Evolutionary conservation across 352 stramenopile species (phyloP).

Genomic region (Phytophthora constricta): DNA sequence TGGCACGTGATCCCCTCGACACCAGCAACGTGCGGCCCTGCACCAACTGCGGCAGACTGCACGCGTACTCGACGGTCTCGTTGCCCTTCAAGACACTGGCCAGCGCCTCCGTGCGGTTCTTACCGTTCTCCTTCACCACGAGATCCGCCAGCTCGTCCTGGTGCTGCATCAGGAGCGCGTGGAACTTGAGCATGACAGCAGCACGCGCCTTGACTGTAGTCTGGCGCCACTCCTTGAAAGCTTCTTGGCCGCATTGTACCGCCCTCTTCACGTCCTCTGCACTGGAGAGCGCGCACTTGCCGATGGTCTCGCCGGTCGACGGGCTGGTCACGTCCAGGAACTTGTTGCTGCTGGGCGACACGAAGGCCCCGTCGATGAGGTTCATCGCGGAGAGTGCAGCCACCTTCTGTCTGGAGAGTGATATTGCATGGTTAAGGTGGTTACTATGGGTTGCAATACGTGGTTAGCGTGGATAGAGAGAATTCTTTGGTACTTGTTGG

Average conservation of each 20-base stretch:
- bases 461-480: not conserved
- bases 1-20: conserved; percentile 93
- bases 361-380: conserved; percentile 71
- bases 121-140: conserved; percentile 96
- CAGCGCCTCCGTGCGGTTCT: conserved; percentile 97
- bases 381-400: conserved; percentile 50
- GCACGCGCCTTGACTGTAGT: conserved; percentile 95
- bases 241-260: conserved; percentile 74
- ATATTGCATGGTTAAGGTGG: conserved; percentile 7
- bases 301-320: conserved; percentile 73
- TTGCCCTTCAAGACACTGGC: conserved; percentile 97
- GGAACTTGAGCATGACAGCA: conserved; percentile 97
- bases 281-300: conserved; percentile 81
- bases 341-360: conserved; percentile 41
- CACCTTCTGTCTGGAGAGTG: conserved; percentile 26
- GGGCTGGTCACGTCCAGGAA: conserved; percentile 78
- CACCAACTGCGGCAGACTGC: conserved; percentile 90
- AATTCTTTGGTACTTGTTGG: conserved; percentile 29
- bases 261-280: conserved; percentile 87
- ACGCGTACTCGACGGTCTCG: conserved; percentile 98
- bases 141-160: conserved; percentile 93
- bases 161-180: conserved; percentile 91
- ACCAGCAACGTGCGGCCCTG: conserved; percentile 91
- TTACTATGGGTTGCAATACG: not conserved
- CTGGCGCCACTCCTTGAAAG: conserved; percentile 91